phyloP scores from a whole-genome alignment of 345 rosid genomes.

The Eucalyptus brandiana region DNA sequence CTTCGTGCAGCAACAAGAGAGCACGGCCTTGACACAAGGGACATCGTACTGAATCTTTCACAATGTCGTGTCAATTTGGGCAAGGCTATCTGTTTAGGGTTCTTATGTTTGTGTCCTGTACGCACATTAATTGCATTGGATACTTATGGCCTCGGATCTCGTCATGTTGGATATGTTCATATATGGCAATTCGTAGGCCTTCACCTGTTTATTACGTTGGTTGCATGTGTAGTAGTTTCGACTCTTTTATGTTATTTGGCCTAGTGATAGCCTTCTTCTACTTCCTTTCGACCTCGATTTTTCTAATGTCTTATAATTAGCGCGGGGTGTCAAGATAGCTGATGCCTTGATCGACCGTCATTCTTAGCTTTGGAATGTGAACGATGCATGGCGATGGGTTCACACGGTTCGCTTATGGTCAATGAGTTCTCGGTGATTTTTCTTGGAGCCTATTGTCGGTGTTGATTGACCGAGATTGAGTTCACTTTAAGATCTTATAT shows the following conservation, averaged over 20 bases:
- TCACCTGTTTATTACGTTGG: not conserved
- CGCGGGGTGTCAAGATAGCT: not conserved
- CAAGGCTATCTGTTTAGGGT: not conserved
- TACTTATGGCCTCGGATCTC: not conserved
- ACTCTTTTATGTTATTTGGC: not conserved
- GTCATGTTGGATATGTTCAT: not conserved
- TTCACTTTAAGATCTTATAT: not conserved
- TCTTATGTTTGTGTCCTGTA: not conserved
- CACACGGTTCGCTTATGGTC: not conserved
- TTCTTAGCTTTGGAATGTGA: not conserved
- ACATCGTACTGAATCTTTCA: not conserved
- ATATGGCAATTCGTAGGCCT: not conserved
- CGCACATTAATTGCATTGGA: not conserved
- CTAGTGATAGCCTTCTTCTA: not conserved
- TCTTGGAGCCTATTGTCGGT: not conserved
- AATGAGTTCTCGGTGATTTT: not conserved
- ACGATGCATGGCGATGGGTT: not conserved
- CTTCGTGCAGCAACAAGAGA: constrained; percentile 83
- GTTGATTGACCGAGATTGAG: not conserved
- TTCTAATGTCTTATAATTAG: not conserved
- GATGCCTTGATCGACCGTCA: not conserved
- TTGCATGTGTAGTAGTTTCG: not conserved
- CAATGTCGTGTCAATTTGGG: not conserved
- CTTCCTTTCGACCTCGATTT: not conserved
- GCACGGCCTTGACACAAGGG: constrained; percentile 29